Evolutionary conservation across 2,329 filamentous ascomycete species (phyloP).

Genomic region (Zalaria obscura): DNA sequence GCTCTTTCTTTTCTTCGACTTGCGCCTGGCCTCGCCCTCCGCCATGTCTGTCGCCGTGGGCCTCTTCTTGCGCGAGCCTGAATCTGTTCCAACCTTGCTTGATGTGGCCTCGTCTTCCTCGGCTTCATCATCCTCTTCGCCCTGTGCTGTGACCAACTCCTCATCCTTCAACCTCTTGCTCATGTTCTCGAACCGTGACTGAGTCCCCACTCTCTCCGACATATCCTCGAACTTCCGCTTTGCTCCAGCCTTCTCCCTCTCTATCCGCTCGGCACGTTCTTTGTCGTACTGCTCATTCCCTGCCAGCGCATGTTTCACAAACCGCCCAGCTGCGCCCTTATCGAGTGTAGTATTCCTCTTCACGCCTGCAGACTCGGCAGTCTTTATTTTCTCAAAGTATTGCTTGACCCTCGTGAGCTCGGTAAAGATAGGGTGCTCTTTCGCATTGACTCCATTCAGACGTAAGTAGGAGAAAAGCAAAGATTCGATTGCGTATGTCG

Average conservation of each 20-base stretch:
- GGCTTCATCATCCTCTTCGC: not conserved
- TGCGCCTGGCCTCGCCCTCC: slow-evolving; percentile 1
- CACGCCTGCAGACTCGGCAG: slow-evolving; percentile 48
- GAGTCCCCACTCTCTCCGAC: slow-evolving; percentile 13
- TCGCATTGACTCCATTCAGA: slow-evolving; percentile 67
- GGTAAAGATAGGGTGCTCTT: slow-evolving; percentile 67
- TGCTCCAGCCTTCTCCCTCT: slow-evolving; percentile 19
- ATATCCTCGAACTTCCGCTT: slow-evolving; percentile 22
- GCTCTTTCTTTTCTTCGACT: slow-evolving; percentile 8
- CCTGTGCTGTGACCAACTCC: slow-evolving; percentile 6
- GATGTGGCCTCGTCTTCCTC: slow-evolving; percentile 1
- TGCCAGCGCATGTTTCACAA: slow-evolving; percentile 67
- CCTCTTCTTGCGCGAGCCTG: not conserved
- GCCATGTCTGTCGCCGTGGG: not conserved
- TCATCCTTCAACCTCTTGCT: slow-evolving; percentile 19
- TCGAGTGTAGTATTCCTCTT: slow-evolving; percentile 48
- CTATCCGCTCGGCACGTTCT: slow-evolving; percentile 21
- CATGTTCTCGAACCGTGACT: slow-evolving; percentile 18
- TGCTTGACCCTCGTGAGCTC: slow-evolving; percentile 79
- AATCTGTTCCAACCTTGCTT: not conserved
- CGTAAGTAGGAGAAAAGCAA: slow-evolving; percentile 73
- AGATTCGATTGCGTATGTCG: slow-evolving; percentile 81
- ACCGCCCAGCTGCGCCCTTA: slow-evolving; percentile 63
- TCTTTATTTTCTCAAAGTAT: slow-evolving; percentile 87
- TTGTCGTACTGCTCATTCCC: slow-evolving; percentile 32